A percentile compares a stretch with the other conserved stretches of the same genome.
These are phyloP conservation scores for Chlamydomonas schloesseri DNA, from an alignment of 139 green algal species.

Conservation along the genomic window DNA sequence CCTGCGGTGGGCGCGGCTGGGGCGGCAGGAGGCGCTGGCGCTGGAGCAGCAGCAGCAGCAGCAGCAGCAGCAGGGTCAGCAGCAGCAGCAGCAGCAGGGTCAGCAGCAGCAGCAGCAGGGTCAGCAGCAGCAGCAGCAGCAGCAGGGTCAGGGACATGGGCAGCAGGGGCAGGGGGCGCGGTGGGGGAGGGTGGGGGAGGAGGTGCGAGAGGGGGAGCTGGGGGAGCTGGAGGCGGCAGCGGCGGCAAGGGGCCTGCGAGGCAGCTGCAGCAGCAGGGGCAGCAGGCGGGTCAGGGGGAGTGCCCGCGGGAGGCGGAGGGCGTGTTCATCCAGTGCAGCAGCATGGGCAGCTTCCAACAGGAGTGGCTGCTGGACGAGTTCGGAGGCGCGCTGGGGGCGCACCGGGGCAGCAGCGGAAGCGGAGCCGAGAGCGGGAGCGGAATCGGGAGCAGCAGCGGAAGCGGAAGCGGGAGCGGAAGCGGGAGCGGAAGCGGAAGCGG, in stretches of 20 bases:
- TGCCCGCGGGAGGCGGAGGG: neutral
- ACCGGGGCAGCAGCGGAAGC: neutral
- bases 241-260: too few relatives aligned
- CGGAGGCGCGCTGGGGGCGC: slow-evolving; percentile 61
- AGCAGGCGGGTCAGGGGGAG: neutral
- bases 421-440: too few relatives aligned
- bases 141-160: neutral
- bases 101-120: neutral
- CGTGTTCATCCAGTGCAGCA: slow-evolving; percentile 78
- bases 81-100: neutral
- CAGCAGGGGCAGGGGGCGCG: neutral
- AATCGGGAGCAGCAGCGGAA: too few relatives aligned
- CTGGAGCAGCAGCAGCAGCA: neutral
- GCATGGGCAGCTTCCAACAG: slow-evolving; percentile 73
- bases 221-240: too few relatives aligned
- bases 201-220: too few relatives aligned
- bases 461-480: too few relatives aligned
- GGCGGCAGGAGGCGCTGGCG: neutral
- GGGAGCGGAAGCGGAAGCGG: too few relatives aligned
- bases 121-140: neutral
- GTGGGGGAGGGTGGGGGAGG: too few relatives aligned
- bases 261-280: neutral
- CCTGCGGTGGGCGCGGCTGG: neutral
- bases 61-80: too few relatives aligned
- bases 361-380: slow-evolving; percentile 79